A percentile compares a stretch with the other conserved stretches of the same genome.
Evolutionary conservation across 768 basidiomycete genomes (phyloP).

Genomic region (Naematelia aurantialba): DNA sequence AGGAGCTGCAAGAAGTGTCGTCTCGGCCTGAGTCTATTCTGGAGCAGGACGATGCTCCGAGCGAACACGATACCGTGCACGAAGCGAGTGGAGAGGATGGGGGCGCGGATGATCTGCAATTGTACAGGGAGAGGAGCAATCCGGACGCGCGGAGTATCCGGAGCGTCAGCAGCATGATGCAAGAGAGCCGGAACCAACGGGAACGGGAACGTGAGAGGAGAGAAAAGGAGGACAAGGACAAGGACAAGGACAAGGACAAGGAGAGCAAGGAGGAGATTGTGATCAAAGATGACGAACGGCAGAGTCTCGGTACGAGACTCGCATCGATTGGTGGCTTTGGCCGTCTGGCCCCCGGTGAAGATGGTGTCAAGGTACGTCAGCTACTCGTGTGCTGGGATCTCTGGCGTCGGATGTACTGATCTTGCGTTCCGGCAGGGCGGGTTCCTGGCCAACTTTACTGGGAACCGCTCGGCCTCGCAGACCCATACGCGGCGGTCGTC

Average conservation of each 20-base stretch:
- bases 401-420: too few species aligned
- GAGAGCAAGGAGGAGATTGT: slow-evolving; percentile 25
- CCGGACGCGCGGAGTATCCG: slow-evolving; percentile 68
- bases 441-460: not conserved
- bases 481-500: not conserved
- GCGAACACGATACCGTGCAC: not conserved
- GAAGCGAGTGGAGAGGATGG: slow-evolving; percentile 51
- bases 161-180: slow-evolving; percentile 59
- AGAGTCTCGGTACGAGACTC: slow-evolving; percentile 75
- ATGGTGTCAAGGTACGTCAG: not conserved
- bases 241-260: slow-evolving; percentile 22
- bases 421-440: too few species aligned
- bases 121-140: not conserved
- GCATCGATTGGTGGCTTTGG: slow-evolving; percentile 62
- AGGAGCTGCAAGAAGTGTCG: slow-evolving; percentile 61
- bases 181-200: slow-evolving; percentile 7
- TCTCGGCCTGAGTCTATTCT: slow-evolving; percentile 56
- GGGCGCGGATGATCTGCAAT: slow-evolving; percentile 41
- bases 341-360: not conserved
- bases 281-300: slow-evolving; percentile 54
- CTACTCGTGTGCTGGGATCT: not conserved
- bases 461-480: not conserved
- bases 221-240: slow-evolving; percentile 17
- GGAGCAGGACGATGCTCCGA: slow-evolving; percentile 34
- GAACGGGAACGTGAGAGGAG: slow-evolving; percentile 6